Evolutionary conservation across 169 alveolate species (phyloP).

Genomic region (Eimeria falciformis): DNA sequence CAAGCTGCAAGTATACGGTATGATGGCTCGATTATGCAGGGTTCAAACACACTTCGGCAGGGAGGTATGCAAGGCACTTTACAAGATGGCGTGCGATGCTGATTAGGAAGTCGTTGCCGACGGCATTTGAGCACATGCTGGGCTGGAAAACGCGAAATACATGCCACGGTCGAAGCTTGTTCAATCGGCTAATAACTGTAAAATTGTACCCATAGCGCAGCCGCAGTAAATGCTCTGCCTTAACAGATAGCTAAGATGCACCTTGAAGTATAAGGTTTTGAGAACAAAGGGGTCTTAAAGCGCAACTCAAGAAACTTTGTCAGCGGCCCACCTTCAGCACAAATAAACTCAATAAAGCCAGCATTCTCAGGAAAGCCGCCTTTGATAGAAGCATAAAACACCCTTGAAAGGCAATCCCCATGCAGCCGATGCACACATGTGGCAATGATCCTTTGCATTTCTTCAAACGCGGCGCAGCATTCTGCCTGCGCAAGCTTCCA

Average conservation of each 20-base stretch:
- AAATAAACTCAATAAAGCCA: conserved; percentile 1
- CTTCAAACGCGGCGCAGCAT: conserved; percentile 32
- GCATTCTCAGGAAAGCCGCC: conserved; percentile 2
- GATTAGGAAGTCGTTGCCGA: not conserved
- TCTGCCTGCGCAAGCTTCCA: not conserved
- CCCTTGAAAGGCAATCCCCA: conserved; percentile 27
- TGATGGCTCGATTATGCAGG: not conserved
- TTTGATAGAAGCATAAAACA: not conserved
- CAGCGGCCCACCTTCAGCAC: conserved; percentile 15
- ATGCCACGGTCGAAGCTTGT: conserved; percentile 17
- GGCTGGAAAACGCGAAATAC: not conserved
- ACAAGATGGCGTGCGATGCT: not conserved
- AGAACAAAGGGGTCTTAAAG: no score
- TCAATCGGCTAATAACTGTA: not conserved
- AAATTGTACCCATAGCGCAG: not conserved
- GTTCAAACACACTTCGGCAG: conserved; percentile 4
- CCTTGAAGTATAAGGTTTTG: no score
- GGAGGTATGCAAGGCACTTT: not conserved
- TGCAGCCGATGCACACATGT: not conserved
- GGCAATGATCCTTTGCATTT: not conserved
- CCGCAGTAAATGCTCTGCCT: no score
- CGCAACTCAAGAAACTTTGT: not conserved
- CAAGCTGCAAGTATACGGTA: not conserved
- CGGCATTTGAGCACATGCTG: not conserved
- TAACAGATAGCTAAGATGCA: no score